Evolutionary conservation across 495 filamentous ascomycete species (phyloP).

Genomic region (Lasiosphaeria ovina): DNA sequence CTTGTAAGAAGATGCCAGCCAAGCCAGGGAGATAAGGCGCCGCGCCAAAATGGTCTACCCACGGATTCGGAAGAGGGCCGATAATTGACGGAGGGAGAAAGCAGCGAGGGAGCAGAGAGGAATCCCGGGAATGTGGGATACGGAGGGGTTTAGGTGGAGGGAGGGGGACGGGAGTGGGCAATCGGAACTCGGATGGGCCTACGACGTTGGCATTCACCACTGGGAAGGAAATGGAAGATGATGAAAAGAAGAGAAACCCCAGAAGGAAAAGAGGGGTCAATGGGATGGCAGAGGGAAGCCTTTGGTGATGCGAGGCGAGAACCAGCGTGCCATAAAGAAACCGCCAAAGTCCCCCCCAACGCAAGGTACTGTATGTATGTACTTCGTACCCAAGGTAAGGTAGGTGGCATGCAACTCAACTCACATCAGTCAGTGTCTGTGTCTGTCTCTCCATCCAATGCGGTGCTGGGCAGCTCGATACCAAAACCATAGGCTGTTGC

Average conservation of each 20-base stretch:
- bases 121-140: conserved; percentile 5
- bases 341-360: conserved; percentile 6
- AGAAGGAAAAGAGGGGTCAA: conserved; percentile 20
- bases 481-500: background rate
- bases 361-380: background rate
- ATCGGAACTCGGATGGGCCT: background rate
- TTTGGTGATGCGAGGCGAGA: conserved; percentile 13
- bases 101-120: conserved; percentile 1
- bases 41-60: conserved; percentile 14
- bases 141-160: conserved; percentile 5
- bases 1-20: conserved; percentile 5
- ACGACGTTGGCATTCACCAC: background rate
- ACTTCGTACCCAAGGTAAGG: background rate
- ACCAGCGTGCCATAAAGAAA: conserved; percentile 11
- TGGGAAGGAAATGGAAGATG: conserved; percentile 7
- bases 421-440: too few relatives aligned
- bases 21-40: conserved; percentile 17
- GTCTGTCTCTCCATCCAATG: background rate
- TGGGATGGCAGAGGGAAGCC: conserved; percentile 18
- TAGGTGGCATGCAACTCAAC: background rate
- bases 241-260: conserved; percentile 28
- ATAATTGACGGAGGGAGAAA: conserved; percentile 13
- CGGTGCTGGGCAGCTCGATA: background rate
- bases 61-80: conserved; percentile 16
- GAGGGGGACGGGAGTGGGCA: conserved; percentile 11